A percentile compares a stretch with the other conserved stretches of the same genome.
These are phyloP conservation scores for Xerocomus nothofagi DNA, from an alignment of 1,284 basidiomycete species.

Conservation along the genomic window DNA sequence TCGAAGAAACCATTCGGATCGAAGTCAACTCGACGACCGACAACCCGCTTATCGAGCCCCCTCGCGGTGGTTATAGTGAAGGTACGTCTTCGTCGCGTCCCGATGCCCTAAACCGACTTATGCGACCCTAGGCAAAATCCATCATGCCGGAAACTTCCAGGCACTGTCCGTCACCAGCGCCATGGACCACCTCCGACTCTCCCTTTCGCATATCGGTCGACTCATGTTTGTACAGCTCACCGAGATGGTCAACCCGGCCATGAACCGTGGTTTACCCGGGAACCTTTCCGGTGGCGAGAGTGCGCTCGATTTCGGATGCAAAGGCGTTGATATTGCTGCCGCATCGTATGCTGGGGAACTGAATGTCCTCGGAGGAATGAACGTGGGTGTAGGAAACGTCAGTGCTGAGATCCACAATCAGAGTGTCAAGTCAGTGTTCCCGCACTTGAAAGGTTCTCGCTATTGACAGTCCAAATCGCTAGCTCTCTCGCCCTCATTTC, in stretches of 20 bases:
- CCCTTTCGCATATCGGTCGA: constrained; percentile 81
- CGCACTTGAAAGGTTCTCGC: neutral
- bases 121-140: constrained; percentile 64
- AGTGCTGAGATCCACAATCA: constrained; percentile 89
- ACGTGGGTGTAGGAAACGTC: constrained; percentile 84
- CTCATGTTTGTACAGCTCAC: constrained; percentile 82
- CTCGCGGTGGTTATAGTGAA: constrained; percentile 15
- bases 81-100: constrained; percentile 13
- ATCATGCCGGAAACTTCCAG: constrained; percentile 88
- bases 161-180: constrained; percentile 85
- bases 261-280: constrained; percentile 83
- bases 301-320: constrained; percentile 79
- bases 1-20: constrained; percentile 62
- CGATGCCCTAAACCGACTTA: constrained; percentile 44
- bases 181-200: constrained; percentile 85
- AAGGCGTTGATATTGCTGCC: constrained; percentile 84
- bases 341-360: constrained; percentile 83
- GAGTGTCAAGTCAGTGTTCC: constrained; percentile 68
- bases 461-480: constrained; percentile 8
- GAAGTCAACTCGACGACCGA: constrained; percentile 78
- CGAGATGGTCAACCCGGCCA: constrained; percentile 77
- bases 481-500: constrained; percentile 82
- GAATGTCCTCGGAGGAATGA: constrained; percentile 73
- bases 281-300: constrained; percentile 82
- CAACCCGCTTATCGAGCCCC: constrained; percentile 34